Evolutionary conservation across 768 basidiomycete species (phyloP), one percentile per base, ranked within the genome.

Genomic region (Tulasnella calospora): DNA sequence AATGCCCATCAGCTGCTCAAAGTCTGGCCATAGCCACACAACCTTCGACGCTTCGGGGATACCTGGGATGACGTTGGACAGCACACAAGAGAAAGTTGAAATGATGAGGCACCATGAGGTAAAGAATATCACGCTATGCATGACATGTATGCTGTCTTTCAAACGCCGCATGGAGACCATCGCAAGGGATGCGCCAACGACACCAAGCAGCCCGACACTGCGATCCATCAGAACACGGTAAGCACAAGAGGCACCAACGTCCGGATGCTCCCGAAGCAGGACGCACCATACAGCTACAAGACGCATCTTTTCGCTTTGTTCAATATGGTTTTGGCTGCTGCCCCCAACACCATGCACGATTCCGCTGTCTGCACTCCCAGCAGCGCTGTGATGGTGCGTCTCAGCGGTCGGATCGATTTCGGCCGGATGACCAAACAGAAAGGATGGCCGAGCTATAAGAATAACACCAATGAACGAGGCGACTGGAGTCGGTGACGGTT

Each of bases 401-500:
- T 23, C 38, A 38, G 74, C 61, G 9, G 61, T 67, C 15, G 33
- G 51, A n/a, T 38, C 55, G 27, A 36, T 51, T 36, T 75, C 36
- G 41, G 38, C 15, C 5, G 44, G 74, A 75, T 75, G 74, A 3
- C 70, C 30, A 38, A 78, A 78, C 44, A 78, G 33, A 44, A 78
- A 78, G 9, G 77, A 47, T 33, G 77, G 77, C 17, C 70, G 70
- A 17, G 77, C 77, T 35, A 78, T 78, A 41, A 78, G 77, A 47
- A 78, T 71, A 47, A 78, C 77, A 38, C 77, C 77, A 30, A 78
- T 15, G 13, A 78, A 71, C 0, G 77, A 78, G 15, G 44, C 70
- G 13, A 78, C 77, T 78, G 0, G 9, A 7, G 7, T 7, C 13
- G 15, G n/a, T 47, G 44, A 30, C 13, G 47, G 10, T 33, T 15